A percentile compares a stretch with the other conserved stretches of the same genome.
These are phyloP conservation scores for Verticillium nonalfalfae DNA, from an alignment of 2,329 filamentous ascomycete species.

Conservation along the genomic window DNA sequence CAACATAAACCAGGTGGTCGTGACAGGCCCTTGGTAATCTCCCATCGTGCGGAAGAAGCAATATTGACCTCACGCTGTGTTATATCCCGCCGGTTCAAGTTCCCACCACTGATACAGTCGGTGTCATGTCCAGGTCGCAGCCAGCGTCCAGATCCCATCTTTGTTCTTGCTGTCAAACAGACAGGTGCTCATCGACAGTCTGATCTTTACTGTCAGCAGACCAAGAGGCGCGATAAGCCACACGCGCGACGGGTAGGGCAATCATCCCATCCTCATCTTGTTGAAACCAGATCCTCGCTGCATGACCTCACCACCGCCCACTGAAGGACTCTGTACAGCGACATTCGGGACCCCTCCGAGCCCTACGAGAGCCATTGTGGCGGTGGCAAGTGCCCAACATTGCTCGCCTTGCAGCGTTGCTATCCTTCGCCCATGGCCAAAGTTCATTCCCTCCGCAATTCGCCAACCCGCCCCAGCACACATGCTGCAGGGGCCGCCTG, in stretches of 20 bases:
- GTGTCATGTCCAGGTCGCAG: not conserved
- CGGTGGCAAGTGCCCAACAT: not conserved
- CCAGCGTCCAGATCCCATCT: not conserved
- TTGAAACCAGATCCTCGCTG: not conserved
- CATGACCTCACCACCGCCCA: not conserved
- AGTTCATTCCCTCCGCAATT: not conserved
- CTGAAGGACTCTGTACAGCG: not conserved
- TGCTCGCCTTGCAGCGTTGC: not conserved
- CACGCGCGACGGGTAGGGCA: not conserved
- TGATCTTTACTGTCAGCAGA: not conserved
- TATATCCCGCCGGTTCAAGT: not conserved
- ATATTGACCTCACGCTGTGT: not conserved
- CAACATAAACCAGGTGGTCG: not conserved
- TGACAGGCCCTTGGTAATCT: not conserved
- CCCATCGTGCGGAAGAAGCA: not conserved
- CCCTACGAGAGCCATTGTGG: constrained; percentile 5
- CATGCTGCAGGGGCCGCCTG: not conserved
- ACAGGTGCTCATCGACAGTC: not conserved
- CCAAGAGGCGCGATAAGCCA: not conserved
- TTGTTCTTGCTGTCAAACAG: not conserved
- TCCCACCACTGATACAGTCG: not conserved
- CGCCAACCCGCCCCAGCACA: not conserved
- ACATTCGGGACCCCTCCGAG: not conserved
- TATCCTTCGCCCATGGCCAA: not conserved
- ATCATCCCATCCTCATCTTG: not conserved